Evolutionary conservation across 2,329 filamentous ascomycete genomes (phyloP), one percentile per base, ranked within the genome.

Genomic region (Chaetomium globosum): DNA sequence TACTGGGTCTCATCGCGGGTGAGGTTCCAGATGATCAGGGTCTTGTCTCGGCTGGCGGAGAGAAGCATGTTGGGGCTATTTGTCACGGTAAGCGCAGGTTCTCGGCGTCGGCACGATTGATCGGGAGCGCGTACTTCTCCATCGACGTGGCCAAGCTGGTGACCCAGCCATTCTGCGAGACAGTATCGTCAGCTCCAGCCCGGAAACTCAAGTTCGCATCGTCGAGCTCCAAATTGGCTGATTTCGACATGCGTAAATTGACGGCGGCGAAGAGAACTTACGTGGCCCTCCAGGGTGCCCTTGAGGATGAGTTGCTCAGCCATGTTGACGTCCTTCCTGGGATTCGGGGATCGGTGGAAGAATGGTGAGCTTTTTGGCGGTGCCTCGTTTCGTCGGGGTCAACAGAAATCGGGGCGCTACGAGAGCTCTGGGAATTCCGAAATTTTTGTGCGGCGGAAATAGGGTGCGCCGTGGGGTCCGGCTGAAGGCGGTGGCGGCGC

Each of bases 11-110:
- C 95, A 83, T 98, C 93, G 83, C 95, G 94, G 82, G 95, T 98
- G 78, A 99, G 88, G 88, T 97, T 97, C 95, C 95, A 99, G 89
- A 99, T 96, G 86, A 99, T 99, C 81, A 99, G 87, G 75, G 91
- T 92, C 91, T 98, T 97, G 88, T 99, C 95, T 85, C 95, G 93
- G 80, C 88, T 92, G 78, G 87, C 94, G 75, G 95, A 99, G 77
- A 99, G 89, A 81, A 99, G 93, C 94, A 99, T 98, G 88, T 99
- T 98, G 79, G 95, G 95, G 91, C 92, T 87, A 75, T 69, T 53
- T 59, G 46, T 58, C 65, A 71, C 65, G 69, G 70, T 73, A 68
- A 72, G 73, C 74, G 66, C 61, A 68, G 63, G 64, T 68, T 58
- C 67, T 71, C 67, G 56, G 59, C 39, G 43, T n/a, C 53, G 65